Percentiles rank a stretch among this genome's conserved stretches.
These are phyloP conservation scores for Alternaria postmessia DNA, from an alignment of 2,329 filamentous ascomycete genomes.

Conservation along the genomic window DNA sequence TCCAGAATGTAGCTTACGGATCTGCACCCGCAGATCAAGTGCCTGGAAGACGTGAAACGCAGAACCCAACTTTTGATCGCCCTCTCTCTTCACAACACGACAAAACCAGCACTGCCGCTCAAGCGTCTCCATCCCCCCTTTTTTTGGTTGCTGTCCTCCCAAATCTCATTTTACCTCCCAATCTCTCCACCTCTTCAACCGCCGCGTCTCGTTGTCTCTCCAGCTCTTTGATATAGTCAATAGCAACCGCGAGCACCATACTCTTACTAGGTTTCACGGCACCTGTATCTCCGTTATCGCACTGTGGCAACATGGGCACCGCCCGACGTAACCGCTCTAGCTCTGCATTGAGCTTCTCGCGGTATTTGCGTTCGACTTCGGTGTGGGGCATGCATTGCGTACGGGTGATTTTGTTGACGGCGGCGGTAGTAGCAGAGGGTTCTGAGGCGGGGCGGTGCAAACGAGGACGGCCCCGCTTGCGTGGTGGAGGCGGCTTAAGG, in stretches of 20 bases:
- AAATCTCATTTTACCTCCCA: constrained; percentile 18
- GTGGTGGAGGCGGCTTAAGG: constrained; percentile 10
- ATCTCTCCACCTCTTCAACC: constrained; percentile 17
- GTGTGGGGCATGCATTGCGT: constrained; percentile 31
- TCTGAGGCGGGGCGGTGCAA: constrained; percentile 13
- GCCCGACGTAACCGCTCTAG: constrained; percentile 34
- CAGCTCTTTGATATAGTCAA: constrained; percentile 23
- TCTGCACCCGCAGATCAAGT: background rate
- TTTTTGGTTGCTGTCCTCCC: background rate
- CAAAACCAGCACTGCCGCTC: background rate
- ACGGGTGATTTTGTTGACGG: constrained; percentile 2
- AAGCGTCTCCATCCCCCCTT: background rate
- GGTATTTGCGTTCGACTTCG: constrained; percentile 28
- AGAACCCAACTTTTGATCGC: background rate
- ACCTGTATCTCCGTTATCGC: constrained; percentile 16
- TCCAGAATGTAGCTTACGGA: background rate
- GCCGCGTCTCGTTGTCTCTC: constrained; percentile 20
- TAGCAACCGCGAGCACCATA: constrained; percentile 22
- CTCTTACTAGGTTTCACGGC: constrained; percentile 21
- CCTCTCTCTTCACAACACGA: background rate
- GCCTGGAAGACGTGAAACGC: background rate
- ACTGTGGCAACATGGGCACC: constrained; percentile 31
- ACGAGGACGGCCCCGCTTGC: constrained; percentile 16
- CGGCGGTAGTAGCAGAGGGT: background rate
- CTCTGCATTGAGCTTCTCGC: constrained; percentile 33